Percentiles rank a stretch among this genome's conserved stretches.
Evolutionary conservation across 2,329 filamentous ascomycete species (phyloP).

Genomic region (Cladophialophora immunda): DNA sequence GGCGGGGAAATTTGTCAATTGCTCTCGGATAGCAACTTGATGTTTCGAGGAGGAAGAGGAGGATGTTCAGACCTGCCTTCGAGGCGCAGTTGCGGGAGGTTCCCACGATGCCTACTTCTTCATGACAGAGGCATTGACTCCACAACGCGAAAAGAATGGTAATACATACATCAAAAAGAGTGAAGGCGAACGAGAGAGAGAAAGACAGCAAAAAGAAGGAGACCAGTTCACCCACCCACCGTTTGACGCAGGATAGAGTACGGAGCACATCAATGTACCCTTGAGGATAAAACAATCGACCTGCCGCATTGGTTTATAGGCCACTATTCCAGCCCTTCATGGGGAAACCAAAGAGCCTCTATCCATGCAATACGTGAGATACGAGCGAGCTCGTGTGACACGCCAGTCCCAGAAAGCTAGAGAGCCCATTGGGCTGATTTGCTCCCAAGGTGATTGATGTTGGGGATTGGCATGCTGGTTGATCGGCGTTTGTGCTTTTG

Average conservation of each 20-base stretch:
- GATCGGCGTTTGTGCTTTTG: background rate
- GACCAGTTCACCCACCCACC: background rate
- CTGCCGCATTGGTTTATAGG: background rate
- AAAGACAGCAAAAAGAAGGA: background rate
- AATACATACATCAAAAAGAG: background rate
- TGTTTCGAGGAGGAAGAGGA: background rate
- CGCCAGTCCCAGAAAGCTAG: background rate
- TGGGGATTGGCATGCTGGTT: background rate
- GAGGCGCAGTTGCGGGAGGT: background rate
- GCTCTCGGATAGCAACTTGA: background rate
- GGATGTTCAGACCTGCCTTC: background rate
- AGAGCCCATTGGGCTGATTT: background rate
- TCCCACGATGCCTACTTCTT: background rate
- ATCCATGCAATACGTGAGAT: conserved; percentile 6
- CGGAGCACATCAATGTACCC: background rate
- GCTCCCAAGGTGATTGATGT: background rate
- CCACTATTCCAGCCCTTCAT: background rate
- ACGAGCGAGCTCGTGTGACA: background rate
- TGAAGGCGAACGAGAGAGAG: background rate
- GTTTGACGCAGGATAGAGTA: background rate
- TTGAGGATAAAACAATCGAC: background rate
- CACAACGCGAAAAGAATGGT: background rate
- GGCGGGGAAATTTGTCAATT: background rate
- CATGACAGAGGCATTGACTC: background rate
- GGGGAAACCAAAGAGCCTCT: background rate